Percentiles rank a stretch among this genome's conserved stretches.
Conservation (phyloP, 106 monocot species). For the Ottelia alismoides region DNA sequence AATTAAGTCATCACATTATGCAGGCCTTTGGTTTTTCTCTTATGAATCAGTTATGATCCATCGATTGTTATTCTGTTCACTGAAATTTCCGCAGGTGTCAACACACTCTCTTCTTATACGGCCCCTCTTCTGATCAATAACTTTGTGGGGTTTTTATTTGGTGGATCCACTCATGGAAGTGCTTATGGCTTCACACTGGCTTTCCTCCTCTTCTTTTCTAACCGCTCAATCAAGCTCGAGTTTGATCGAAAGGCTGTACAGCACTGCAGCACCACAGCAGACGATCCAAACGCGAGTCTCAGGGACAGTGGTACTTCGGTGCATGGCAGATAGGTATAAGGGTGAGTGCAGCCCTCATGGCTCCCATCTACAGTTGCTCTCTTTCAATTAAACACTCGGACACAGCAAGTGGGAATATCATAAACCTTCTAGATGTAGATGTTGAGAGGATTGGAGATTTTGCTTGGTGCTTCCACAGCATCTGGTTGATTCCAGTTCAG, state of each 20-base stretch:
- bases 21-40: background rate
- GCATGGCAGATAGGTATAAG: constrained; percentile 60
- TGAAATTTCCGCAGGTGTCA: constrained; percentile 36
- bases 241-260: no score
- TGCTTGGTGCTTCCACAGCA: constrained; percentile 63
- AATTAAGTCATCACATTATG: no score
- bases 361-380: constrained; percentile 43
- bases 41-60: background rate
- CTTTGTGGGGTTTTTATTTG: constrained; percentile 62
- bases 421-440: constrained; percentile 67
- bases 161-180: constrained; percentile 4
- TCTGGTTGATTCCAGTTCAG: constrained; percentile 83
- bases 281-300: constrained; percentile 63
- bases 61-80: background rate
- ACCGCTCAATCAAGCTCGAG: no score
- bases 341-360: constrained; percentile 60
- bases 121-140: constrained; percentile 64
- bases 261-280: no score
- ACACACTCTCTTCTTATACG: constrained; percentile 57
- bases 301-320: constrained; percentile 88
- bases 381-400: constrained; percentile 36
- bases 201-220: constrained; percentile 53
- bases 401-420: constrained; percentile 30
- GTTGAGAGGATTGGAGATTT: constrained; percentile 74
- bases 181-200: constrained; percentile 48